phyloP scores from a whole-genome alignment of 2,329 filamentous ascomycete genomes.

The Penicillium polonicum region DNA sequence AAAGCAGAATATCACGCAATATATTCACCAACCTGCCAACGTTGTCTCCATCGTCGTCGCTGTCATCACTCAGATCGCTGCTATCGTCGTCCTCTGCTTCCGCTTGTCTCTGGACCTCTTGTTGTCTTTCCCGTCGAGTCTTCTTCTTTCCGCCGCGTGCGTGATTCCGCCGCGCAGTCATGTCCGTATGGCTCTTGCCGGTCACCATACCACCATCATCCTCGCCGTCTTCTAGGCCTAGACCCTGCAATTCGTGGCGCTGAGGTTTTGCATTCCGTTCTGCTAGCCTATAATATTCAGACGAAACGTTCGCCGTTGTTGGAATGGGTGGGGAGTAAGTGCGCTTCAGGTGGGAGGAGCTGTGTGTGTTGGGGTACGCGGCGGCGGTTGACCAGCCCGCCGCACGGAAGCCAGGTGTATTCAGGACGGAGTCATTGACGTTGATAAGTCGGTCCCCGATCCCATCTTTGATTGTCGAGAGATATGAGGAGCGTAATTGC shows the following conservation, averaged over 20 bases:
- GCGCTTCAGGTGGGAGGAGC: slow-evolving; percentile 58
- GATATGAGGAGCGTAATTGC: slow-evolving; percentile 64
- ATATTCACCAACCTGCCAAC: slow-evolving; percentile 33
- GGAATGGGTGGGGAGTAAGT: slow-evolving; percentile 68
- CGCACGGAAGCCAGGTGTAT: slow-evolving; percentile 63
- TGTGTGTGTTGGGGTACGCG: slow-evolving; percentile 34
- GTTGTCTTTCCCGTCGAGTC: slow-evolving; percentile 41
- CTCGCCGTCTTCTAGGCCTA: slow-evolving; percentile 52
- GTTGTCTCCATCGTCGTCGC: slow-evolving; percentile 59
- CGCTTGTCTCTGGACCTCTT: slow-evolving; percentile 52
- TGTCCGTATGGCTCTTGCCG: slow-evolving; percentile 56
- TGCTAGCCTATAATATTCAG: slow-evolving; percentile 61
- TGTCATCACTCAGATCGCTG: slow-evolving; percentile 65
- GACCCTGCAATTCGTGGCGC: slow-evolving; percentile 27
- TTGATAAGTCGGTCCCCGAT: slow-evolving; percentile 66
- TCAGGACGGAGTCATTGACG: slow-evolving; percentile 61
- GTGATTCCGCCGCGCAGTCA: slow-evolving; percentile 50
- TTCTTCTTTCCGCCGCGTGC: slow-evolving; percentile 33
- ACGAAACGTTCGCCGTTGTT: slow-evolving; percentile 55
- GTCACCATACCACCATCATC: slow-evolving; percentile 65
- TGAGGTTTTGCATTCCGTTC: slow-evolving; percentile 32
- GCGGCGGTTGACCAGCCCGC: slow-evolving; percentile 57
- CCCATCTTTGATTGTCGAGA: slow-evolving; percentile 63
- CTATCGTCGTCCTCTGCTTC: slow-evolving; percentile 64
- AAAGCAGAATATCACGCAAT: neutral